Evolutionary conservation across 2,329 filamentous ascomycete species (phyloP).

Genomic region (Furcasterigmium sp.): DNA sequence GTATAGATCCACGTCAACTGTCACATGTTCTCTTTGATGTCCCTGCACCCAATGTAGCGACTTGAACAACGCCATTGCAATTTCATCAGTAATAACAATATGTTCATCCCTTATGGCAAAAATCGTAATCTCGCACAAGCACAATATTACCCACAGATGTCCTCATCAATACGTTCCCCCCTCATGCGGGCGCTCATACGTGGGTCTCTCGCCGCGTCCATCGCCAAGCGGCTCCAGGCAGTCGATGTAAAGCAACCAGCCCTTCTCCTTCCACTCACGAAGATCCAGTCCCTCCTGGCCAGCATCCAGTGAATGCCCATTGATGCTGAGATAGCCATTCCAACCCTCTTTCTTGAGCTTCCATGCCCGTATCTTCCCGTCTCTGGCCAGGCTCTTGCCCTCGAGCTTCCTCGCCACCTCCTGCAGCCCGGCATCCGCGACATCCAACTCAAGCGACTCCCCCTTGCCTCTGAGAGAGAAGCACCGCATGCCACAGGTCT

Average conservation of each 20-base stretch:
- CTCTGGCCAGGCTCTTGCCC: conserved; percentile 16
- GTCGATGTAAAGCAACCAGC: conserved; percentile 21
- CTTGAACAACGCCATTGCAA: too few species aligned
- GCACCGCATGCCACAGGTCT: conserved; percentile 36
- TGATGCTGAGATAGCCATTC: conserved; percentile 28
- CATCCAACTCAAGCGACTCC: conserved; percentile 18
- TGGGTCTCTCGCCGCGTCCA: not conserved
- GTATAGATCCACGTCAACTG: too few species aligned
- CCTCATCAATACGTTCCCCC: not conserved
- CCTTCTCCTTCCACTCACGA: conserved; percentile 27
- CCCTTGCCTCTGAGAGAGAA: conserved; percentile 32
- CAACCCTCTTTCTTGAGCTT: conserved; percentile 20
- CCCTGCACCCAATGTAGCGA: too few species aligned
- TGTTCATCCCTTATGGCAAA: too few species aligned
- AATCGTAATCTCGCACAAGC: too few species aligned
- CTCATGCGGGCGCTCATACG: conserved; percentile 10
- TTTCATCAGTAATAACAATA: too few species aligned
- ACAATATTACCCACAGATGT: too few species aligned
- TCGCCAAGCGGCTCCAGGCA: conserved; percentile 10
- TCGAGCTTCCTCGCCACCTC: conserved; percentile 20
- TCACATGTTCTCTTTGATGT: too few species aligned
- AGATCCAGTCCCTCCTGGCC: conserved; percentile 28
- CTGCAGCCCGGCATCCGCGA: not conserved
- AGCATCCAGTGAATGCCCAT: conserved; percentile 28
- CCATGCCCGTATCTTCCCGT: conserved; percentile 17